Conservation (phyloP, 2,329 filamentous ascomycete genomes). For the Exophiala aquamarina region DNA sequence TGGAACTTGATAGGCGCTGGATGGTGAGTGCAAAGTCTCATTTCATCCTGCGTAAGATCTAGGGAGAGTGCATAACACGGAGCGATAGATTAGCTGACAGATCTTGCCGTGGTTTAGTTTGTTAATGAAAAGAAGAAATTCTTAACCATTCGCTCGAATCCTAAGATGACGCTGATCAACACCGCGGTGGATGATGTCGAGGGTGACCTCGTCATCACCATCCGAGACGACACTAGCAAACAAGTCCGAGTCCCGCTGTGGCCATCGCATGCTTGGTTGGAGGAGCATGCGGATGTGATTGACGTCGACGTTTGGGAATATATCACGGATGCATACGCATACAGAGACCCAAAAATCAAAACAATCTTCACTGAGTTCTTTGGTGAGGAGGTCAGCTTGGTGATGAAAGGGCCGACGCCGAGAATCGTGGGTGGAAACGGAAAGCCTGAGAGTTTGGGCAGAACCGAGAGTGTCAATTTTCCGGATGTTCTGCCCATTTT, state of each 20-base stretch:
- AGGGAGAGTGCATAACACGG: too few species aligned
- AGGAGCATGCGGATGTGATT: slow-evolving; percentile 49
- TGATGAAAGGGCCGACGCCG: slow-evolving; percentile 62
- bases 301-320: slow-evolving; percentile 60
- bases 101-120: slow-evolving; percentile 40
- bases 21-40: slow-evolving; percentile 47
- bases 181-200: slow-evolving; percentile 49
- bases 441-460: slow-evolving; percentile 54
- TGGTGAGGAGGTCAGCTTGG: slow-evolving; percentile 50
- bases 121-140: slow-evolving; percentile 57
- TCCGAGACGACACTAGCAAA: slow-evolving; percentile 32
- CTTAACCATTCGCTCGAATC: slow-evolving; percentile 61
- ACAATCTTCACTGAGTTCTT: slow-evolving; percentile 57
- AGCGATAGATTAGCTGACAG: too few species aligned
- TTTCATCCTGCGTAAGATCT: too few species aligned
- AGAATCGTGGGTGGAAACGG: slow-evolving; percentile 58
- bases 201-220: slow-evolving; percentile 49
- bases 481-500: slow-evolving; percentile 60
- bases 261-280: slow-evolving; percentile 55
- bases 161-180: slow-evolving; percentile 63
- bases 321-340: slow-evolving; percentile 58
- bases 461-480: slow-evolving; percentile 55
- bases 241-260: slow-evolving; percentile 56
- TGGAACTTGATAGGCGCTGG: slow-evolving; percentile 65
- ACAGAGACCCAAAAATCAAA: slow-evolving; percentile 50